A percentile compares a stretch with the other conserved stretches of the same genome.
These are phyloP conservation scores for Colletotrichum destructivum DNA, from an alignment of 2,329 filamentous ascomycete genomes.

Conservation along the genomic window DNA sequence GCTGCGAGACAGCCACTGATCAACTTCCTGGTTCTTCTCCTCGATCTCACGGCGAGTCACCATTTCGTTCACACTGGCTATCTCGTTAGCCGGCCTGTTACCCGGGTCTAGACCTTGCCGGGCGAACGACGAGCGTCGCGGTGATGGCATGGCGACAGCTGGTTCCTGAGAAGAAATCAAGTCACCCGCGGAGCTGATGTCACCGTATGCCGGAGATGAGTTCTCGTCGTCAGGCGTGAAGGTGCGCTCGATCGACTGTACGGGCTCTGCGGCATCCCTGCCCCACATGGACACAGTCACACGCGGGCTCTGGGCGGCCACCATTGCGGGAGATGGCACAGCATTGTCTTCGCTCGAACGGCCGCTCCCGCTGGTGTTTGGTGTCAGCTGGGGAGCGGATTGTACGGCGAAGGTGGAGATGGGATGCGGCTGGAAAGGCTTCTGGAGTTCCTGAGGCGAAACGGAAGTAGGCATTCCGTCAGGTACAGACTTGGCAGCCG, in stretches of 20 bases:
- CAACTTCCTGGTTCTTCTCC: conserved; percentile 66
- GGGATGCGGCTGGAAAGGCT: conserved; percentile 54
- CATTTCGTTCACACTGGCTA: conserved; percentile 66
- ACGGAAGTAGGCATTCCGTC: conserved; percentile 53
- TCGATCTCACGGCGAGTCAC: conserved; percentile 57
- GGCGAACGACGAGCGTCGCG: conserved; percentile 54
- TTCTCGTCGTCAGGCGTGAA: conserved; percentile 54
- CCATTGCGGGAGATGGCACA: conserved; percentile 55
- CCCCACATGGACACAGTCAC: conserved; percentile 72
- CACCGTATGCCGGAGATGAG: conserved; percentile 53
- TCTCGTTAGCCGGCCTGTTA: conserved; percentile 59
- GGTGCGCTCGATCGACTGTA: conserved; percentile 58
- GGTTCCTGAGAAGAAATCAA: conserved; percentile 50
- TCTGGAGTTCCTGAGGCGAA: conserved; percentile 60
- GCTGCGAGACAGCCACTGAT: conserved; percentile 63
- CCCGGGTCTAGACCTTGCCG: conserved; percentile 65
- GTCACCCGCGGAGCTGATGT: conserved; percentile 57
- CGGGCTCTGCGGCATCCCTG: conserved; percentile 53
- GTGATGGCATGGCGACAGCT: conserved; percentile 43
- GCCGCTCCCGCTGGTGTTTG: conserved; percentile 64
- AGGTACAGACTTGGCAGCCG: conserved; percentile 45
- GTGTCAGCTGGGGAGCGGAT: conserved; percentile 61
- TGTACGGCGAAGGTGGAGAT: conserved; percentile 49
- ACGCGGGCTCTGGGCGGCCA: conserved; percentile 66
- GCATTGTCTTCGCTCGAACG: conserved; percentile 66